Base-by-base conservation (phyloP, 108 stramenopile species). In the Mediolabrus comicus region DNA sequence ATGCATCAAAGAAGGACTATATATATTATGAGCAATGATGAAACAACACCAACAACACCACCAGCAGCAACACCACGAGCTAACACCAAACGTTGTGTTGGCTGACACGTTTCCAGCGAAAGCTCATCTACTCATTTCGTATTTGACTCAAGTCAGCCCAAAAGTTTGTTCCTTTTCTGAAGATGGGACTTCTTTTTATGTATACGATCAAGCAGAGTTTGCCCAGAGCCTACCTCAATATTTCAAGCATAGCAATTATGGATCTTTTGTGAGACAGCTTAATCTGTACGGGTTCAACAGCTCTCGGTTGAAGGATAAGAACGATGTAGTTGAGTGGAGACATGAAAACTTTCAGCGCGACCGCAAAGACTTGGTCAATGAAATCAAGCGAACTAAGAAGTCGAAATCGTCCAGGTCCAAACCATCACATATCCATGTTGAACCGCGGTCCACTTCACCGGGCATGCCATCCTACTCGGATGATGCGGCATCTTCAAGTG, bases 211-310 rank as follows among this genome's bases (percentile, higher is more conserved):
- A 31, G 33, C 52, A 8, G 33, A 34, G 22, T 54, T 66, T 32
- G 49, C 53, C 1, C 52, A 54, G 12, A 53, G 32, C 9, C 52
- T 66, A 0, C 53, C 65, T 1, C 65, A 54, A 25, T 66, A 66
- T 36, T 85, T 85, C 76, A 82, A 83, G 29, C 84, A 86, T 49
- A 66, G 43, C 34, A 86, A 86, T 60, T 86, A 75, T 51, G 54
- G 69, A 25, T 71, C 67, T n/a, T 86, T 86, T 33, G 82, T 86
- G 16, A 59, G 85, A 8, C 85, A 86, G 41, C 63, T 86, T n/a
- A 86, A 86, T 53, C 67, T 86, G 28, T 85, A 83, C 38, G 81
- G 67, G 16, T 79, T 70, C 73, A 79, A 55, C 22, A 67, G 66
- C 28, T 46, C 61, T 38, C 46, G 71, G 3, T 41, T 41, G 2